Evolutionary conservation across 169 alveolate species (phyloP).

Genomic region (Cyclospora cayetanensis): DNA sequence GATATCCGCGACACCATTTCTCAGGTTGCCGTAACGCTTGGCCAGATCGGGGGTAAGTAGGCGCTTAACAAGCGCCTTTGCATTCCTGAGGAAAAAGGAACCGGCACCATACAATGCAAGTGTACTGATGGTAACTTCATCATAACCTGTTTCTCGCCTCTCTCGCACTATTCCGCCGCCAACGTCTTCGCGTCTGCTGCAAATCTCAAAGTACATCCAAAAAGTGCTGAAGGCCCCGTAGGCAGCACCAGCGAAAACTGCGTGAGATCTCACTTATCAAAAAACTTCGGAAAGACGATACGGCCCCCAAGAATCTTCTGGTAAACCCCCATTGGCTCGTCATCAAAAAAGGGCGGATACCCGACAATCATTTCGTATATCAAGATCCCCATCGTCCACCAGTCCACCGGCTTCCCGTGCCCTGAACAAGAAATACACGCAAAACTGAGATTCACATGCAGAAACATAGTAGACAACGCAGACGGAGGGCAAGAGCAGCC

Average conservation of each 20-base stretch:
- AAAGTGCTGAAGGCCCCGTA: too few species aligned
- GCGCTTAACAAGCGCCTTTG: conserved; percentile 88
- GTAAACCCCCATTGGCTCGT: conserved; percentile 97
- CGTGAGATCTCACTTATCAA: conserved; percentile 79
- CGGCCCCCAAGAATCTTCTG: conserved; percentile 96
- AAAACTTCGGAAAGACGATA: conserved; percentile 92
- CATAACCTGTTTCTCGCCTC: conserved; percentile 81
- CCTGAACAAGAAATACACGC: conserved; percentile 76
- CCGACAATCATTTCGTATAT: conserved; percentile 79
- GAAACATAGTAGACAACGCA: background rate
- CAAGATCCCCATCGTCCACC: conserved; percentile 95
- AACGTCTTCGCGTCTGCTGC: too few species aligned
- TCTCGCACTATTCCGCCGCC: conserved; percentile 73
- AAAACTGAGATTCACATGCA: background rate
- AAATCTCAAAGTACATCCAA: too few species aligned
- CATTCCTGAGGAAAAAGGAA: conserved; percentile 83
- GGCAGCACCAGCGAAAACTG: too few species aligned
- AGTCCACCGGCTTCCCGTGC: conserved; percentile 97
- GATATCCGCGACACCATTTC: conserved; percentile 90
- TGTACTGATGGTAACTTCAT: conserved; percentile 82
- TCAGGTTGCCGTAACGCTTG: conserved; percentile 90
- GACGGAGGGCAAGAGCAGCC: background rate
- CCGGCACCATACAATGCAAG: background rate
- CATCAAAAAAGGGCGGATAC: conserved; percentile 97
- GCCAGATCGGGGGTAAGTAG: conserved; percentile 88